Conservation (phyloP, 805 yeast species). For the Scheffersomyces stipitis region DNA sequence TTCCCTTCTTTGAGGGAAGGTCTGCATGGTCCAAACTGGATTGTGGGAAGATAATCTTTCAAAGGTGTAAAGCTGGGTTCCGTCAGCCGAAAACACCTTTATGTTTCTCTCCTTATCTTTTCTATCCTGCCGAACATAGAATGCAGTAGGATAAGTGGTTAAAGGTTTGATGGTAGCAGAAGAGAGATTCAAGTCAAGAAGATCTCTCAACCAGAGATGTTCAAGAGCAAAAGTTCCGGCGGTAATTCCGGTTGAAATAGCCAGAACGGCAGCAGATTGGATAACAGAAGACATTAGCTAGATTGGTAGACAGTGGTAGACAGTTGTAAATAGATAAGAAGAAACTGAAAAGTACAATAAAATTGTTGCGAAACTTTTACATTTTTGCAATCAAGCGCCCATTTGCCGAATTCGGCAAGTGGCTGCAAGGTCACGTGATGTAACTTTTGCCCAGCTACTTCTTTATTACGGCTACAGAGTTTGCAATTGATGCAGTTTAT, state of each 20-base stretch:
- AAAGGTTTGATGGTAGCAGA: conserved; percentile 44
- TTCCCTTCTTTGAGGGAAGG: conserved; percentile 45
- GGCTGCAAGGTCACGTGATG: no score
- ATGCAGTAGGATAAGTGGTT: conserved; percentile 37
- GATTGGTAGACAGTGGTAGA: no score
- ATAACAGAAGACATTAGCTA: conserved; percentile 28
- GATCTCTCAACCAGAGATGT: conserved; percentile 38
- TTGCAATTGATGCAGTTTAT: conserved; percentile 2
- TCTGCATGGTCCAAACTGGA: conserved; percentile 53
- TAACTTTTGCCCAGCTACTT: no score
- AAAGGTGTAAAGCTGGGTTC: conserved; percentile 47
- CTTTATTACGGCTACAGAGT: no score
- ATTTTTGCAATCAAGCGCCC: no score
- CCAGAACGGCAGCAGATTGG: conserved; percentile 49
- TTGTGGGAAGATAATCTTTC: conserved; percentile 49
- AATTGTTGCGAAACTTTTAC: no score
- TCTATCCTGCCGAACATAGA: conserved; percentile 51
- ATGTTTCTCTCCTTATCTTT: conserved; percentile 43
- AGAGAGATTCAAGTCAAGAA: conserved; percentile 38
- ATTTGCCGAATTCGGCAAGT: no score
- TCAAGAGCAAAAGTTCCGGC: conserved; percentile 43
- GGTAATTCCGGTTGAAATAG: conserved; percentile 39
- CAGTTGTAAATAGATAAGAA: no score
- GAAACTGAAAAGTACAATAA: no score
- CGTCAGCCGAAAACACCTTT: conserved; percentile 48